Evolutionary conservation across 805 yeast species (phyloP), one percentile per base, ranked within the genome.

Genomic region (Hemisphaericaspora nanyangensis): DNA sequence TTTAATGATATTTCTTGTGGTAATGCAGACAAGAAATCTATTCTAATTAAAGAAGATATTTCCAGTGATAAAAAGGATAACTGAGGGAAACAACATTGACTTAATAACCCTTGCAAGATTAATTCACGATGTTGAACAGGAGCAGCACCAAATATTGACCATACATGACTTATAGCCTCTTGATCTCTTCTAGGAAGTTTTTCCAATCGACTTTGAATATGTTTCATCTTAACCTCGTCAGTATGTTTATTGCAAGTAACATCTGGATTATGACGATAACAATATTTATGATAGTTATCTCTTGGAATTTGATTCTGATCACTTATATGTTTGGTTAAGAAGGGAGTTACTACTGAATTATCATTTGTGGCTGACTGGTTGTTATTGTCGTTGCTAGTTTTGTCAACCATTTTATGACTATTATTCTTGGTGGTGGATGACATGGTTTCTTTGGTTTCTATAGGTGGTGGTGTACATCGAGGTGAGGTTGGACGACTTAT

Each of bases 1-100:
- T 88, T 89, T 47, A 89, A 73, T 2, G 95, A 76, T 33, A 93
- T 65, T 57, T 93, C 99, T 42, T 79, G 74, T 2, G 99, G 99
- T 34, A 93, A 70, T 6, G 89, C 81, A 29, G 85, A 70, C 25
- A 93, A 79, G 55, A 89, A 91, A 63, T 93, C 99, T 44, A 93
- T 86, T 49, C 90, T 80, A 43, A 93, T 84, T 52, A 93, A 68
- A 29, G 79, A 74, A 25, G 82, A 76, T 16, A 93, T 84, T 54
- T 88, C 91, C 47, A 84, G 80, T 1, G 95, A 77, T 4, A 91
- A 77, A 43, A 80, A 79, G n/a, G 95, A 86, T 16, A 93, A 70
- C 55, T 90, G 96, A 1, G 98, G 97, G 64, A 88, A 90, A 52
- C 99, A 93, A 60, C 98, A 88, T 58, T 88, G 95, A 4, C 87